Percentiles rank a stretch among this genome's conserved stretches.
These are phyloP conservation scores for Xerocomellus intermedius DNA, from an alignment of 768 basidiomycete genomes.

Conservation along the genomic window DNA sequence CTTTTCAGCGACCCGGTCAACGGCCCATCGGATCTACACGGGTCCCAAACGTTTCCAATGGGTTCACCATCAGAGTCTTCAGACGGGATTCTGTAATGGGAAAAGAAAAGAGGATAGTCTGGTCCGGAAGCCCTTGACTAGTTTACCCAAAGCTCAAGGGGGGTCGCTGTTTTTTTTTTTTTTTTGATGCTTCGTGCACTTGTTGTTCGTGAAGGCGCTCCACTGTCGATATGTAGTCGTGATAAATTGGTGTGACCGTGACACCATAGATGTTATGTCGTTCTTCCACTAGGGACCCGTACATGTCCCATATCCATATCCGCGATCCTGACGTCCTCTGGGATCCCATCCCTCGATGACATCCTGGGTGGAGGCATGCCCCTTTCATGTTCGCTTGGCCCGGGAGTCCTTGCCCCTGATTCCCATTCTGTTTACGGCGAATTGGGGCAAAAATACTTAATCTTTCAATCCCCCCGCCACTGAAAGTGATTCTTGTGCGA, in stretches of 20 bases:
- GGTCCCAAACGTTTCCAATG: conserved; percentile 32
- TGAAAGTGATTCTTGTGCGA: no score
- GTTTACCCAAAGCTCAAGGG: background rate
- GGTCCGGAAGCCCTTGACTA: conserved; percentile 22
- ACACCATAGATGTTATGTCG: conserved; percentile 48
- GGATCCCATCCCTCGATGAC: conserved; percentile 92
- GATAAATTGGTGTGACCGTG: conserved; percentile 14
- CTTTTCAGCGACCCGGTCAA: conserved; percentile 35
- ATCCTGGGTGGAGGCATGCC: conserved; percentile 91
- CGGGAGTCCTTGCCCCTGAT: conserved; percentile 83
- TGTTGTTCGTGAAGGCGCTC: no score
- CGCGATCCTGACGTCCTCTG: conserved; percentile 72
- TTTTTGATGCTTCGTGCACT: background rate
- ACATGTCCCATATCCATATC: conserved; percentile 54
- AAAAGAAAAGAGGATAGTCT: background rate
- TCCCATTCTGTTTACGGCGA: conserved; percentile 81
- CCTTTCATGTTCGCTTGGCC: conserved; percentile 68
- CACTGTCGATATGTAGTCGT: background rate
- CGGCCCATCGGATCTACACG: conserved; percentile 24
- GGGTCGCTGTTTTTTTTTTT: background rate
- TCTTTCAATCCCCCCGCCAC: no score
- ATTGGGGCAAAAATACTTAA: conserved; percentile 86
- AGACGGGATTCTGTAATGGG: conserved; percentile 15
- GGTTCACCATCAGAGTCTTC: conserved; percentile 30
- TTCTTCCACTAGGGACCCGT: conserved; percentile 52